Evolutionary conservation across 1,284 basidiomycete genomes (phyloP).

Genomic region (Neolentinus lepideus): DNA sequence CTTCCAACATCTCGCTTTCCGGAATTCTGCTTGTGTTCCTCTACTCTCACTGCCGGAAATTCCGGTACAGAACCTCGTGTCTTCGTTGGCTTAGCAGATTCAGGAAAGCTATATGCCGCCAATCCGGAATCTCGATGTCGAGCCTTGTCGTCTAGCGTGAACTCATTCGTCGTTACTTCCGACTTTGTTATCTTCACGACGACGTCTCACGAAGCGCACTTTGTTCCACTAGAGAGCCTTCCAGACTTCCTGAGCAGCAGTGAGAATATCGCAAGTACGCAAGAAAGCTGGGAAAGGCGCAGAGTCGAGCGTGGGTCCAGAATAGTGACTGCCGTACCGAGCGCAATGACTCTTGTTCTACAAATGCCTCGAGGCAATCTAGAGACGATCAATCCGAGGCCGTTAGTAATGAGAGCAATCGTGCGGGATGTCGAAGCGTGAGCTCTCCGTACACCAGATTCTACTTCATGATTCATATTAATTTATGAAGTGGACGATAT

Average conservation of each 20-base stretch:
- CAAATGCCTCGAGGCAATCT: slow-evolving; percentile 99
- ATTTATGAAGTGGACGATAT: slow-evolving; percentile 51
- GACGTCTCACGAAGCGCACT: slow-evolving; percentile 76
- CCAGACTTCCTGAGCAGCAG: slow-evolving; percentile 17
- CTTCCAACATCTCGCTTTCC: slow-evolving; percentile 39
- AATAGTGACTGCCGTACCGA: slow-evolving; percentile 82
- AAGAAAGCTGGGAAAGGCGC: slow-evolving; percentile 60
- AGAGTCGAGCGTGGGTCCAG: slow-evolving; percentile 82
- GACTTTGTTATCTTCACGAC: slow-evolving; percentile 87
- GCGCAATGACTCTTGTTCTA: slow-evolving; percentile 83
- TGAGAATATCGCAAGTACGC: slow-evolving; percentile 22
- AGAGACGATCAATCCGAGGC: slow-evolving; percentile 91
- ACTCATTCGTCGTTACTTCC: slow-evolving; percentile 77
- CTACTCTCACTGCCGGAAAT: background rate
- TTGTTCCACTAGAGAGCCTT: slow-evolving; percentile 51
- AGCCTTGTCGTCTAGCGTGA: slow-evolving; percentile 55
- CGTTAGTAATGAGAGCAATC: slow-evolving; percentile 84
- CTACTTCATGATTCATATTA: background rate
- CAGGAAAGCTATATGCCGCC: slow-evolving; percentile 56
- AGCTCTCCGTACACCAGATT: slow-evolving; percentile 19
- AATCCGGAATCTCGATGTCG: slow-evolving; percentile 13
- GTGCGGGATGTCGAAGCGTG: slow-evolving; percentile 68
- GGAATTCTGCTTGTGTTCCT: slow-evolving; percentile 46
- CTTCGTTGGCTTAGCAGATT: slow-evolving; percentile 61
- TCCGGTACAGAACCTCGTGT: background rate